These are phyloP conservation scores for Larix sibirica DNA, from an alignment of 83 land plant genomes.

Conservation along the genomic window DNA sequence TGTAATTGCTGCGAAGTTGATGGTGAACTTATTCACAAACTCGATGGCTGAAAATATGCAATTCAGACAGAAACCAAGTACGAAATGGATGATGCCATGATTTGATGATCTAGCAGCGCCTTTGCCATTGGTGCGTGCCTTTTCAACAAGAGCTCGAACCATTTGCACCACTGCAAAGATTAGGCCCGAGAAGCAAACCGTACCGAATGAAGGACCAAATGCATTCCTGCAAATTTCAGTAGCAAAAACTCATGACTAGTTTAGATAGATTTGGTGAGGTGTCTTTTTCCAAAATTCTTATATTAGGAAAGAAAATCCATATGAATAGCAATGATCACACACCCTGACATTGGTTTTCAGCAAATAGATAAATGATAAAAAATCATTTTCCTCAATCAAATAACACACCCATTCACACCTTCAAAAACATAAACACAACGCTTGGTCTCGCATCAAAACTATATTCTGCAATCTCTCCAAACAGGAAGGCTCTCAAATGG, in stretches of 20 bases:
- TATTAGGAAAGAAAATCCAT: too few relatives aligned
- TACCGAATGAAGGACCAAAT: conserved; percentile 56
- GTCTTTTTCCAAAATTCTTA: too few relatives aligned
- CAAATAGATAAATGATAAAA: too few relatives aligned
- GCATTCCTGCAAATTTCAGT: conserved; percentile 35
- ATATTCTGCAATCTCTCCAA: too few relatives aligned
- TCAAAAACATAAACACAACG: too few relatives aligned
- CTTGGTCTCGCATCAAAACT: too few relatives aligned
- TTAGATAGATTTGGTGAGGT: too few relatives aligned
- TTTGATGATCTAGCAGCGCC: neutral
- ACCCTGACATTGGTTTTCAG: too few relatives aligned
- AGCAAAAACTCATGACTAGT: neutral
- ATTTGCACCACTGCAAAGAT: conserved; percentile 40
- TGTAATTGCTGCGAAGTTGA: conserved; percentile 51
- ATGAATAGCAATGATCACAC: too few relatives aligned
- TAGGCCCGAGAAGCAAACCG: conserved; percentile 48
- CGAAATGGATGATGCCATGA: conserved; percentile 18
- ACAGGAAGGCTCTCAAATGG: too few relatives aligned
- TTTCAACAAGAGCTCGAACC: conserved; percentile 32
- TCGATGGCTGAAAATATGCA: conserved; percentile 37
- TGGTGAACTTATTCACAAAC: conserved; percentile 52
- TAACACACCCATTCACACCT: too few relatives aligned
- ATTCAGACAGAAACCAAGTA: conserved; percentile 37
- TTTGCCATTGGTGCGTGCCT: conserved; percentile 10
- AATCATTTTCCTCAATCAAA: too few relatives aligned